phyloP scores from a whole-genome alignment of 1,284 basidiomycete genomes.

The Sparassis latifolia region DNA sequence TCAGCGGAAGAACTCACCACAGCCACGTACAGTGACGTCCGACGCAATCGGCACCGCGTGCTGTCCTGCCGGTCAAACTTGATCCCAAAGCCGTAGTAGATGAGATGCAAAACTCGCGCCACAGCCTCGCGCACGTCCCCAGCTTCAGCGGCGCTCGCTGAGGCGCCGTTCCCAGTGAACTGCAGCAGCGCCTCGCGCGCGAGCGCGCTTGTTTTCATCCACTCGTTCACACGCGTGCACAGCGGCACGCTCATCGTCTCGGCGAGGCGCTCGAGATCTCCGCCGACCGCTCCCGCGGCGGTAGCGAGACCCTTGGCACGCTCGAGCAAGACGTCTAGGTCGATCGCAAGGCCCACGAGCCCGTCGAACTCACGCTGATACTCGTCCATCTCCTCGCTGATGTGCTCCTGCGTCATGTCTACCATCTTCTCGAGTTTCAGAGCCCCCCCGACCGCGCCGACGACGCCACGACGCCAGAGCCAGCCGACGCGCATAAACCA shows the following conservation, averaged over 20 bases:
- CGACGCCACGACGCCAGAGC: not conserved
- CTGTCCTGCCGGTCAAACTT: constrained; percentile 1
- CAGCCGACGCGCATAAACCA: not conserved
- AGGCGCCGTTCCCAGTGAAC: not conserved
- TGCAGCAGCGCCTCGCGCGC: not conserved
- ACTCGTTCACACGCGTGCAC: not conserved
- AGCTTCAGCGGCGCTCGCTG: not conserved
- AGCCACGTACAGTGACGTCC: not conserved
- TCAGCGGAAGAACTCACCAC: not conserved
- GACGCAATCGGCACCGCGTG: not conserved
- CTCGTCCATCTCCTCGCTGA: not conserved
- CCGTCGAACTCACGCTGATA: not conserved
- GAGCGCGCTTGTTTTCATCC: not conserved
- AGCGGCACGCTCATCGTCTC: not conserved
- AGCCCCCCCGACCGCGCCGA: not conserved
- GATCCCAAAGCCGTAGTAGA: not conserved
- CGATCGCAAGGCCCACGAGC: not conserved
- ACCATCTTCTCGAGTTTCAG: not conserved
- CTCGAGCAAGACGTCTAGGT: not conserved
- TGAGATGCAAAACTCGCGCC: not conserved
- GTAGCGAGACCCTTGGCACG: not conserved
- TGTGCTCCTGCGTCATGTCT: not conserved
- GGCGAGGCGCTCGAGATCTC: not conserved
- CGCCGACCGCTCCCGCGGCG: too few species aligned
- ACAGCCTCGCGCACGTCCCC: not conserved